These are phyloP conservation scores for Thermothelomyces thermophilus DNA, from an alignment of 2,329 filamentous ascomycete genomes.

Conservation along the genomic window DNA sequence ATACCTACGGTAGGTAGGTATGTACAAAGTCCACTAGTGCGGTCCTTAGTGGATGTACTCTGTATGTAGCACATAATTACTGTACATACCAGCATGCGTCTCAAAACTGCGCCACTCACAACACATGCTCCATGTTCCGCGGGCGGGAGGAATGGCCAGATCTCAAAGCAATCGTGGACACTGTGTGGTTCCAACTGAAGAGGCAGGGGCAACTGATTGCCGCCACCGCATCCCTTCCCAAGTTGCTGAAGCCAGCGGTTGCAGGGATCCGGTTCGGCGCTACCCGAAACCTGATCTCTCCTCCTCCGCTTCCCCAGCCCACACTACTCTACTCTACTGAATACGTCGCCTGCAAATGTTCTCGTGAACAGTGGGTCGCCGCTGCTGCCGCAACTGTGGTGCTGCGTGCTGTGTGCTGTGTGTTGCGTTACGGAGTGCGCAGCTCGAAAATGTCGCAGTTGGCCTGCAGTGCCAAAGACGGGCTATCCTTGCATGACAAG, in stretches of 20 bases:
- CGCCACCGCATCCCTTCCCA: neutral
- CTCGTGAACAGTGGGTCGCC: slow-evolving; percentile 15
- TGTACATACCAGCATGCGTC: too few species aligned
- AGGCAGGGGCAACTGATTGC: neutral
- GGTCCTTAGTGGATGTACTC: too few species aligned
- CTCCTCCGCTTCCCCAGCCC: neutral
- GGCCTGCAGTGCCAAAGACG: neutral
- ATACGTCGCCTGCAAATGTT: neutral
- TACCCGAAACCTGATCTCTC: neutral
- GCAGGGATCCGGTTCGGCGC: neutral
- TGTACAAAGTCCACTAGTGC: too few species aligned
- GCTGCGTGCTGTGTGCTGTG: too few species aligned
- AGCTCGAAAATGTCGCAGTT: neutral
- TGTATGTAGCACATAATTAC: too few species aligned
- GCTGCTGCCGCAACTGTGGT: neutral
- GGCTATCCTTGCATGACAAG: slow-evolving; percentile 14
- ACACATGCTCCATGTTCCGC: too few species aligned
- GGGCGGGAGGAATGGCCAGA: too few species aligned
- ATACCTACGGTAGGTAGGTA: too few species aligned
- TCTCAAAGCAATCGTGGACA: neutral
- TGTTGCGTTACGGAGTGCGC: too few species aligned
- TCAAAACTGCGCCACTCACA: too few species aligned
- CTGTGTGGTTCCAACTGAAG: neutral
- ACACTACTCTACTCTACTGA: too few species aligned
- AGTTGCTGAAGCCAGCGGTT: neutral